Conservation (phyloP, 345 rosid genomes). For the Nephelium lappaceum region DNA sequence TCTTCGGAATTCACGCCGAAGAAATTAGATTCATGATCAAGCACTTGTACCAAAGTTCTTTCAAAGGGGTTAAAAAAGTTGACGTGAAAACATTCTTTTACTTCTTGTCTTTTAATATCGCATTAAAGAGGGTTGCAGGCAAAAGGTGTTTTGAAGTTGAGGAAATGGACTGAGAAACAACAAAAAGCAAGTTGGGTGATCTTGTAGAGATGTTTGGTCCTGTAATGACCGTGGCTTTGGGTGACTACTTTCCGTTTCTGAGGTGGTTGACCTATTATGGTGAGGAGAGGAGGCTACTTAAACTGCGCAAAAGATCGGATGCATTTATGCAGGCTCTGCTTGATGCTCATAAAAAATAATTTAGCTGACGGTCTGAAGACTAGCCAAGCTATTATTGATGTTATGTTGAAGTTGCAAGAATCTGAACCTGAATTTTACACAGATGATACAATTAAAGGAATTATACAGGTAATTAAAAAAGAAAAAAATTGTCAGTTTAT, state of each 20-base stretch:
- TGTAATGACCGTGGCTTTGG: neutral
- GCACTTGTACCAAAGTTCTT: neutral
- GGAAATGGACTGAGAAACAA: neutral
- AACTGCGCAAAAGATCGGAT: slow-evolving; percentile 25
- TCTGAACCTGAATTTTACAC: too few relatives aligned
- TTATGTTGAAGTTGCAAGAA: slow-evolving; percentile 34
- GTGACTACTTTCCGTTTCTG: slow-evolving; percentile 35
- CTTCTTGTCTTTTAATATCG: neutral
- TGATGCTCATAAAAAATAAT: slow-evolving; percentile 24
- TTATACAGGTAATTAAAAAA: too few relatives aligned
- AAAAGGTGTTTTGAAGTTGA: neutral
- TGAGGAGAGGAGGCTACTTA: slow-evolving; percentile 29
- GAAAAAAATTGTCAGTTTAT: too few relatives aligned
- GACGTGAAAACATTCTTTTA: neutral
- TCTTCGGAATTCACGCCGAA: neutral
- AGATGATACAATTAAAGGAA: too few relatives aligned
- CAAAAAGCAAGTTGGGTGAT: neutral
- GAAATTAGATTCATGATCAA: neutral
- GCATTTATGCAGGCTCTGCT: slow-evolving; percentile 23
- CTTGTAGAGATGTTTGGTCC: neutral
- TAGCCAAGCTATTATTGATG: slow-evolving; percentile 27
- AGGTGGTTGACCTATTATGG: slow-evolving; percentile 34
- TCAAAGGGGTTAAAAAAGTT: neutral
- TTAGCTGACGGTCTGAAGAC: neutral
- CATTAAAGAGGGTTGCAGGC: neutral